phyloP scores from a whole-genome alignment of 495 filamentous ascomycete species.

The Penicillium goetzii region DNA sequence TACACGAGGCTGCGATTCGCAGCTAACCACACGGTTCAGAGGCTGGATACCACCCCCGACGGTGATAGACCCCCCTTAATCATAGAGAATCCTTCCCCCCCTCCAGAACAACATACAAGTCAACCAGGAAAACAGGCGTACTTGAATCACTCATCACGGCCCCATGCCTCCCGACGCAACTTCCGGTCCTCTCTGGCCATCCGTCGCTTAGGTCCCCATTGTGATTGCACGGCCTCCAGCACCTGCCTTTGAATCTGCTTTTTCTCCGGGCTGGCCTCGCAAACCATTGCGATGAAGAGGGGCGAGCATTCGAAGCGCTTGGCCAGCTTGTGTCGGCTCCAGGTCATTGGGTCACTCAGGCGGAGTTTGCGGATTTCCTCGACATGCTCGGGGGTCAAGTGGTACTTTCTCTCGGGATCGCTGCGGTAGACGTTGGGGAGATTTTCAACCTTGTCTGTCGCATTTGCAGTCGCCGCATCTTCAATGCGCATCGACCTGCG shows the following conservation, averaged over 20 bases:
- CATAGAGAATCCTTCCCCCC: background rate
- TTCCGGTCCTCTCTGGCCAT: conserved; percentile 74
- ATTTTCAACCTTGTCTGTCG: conserved; percentile 27
- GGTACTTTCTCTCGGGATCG: conserved; percentile 67
- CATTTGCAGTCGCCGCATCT: conserved; percentile 7
- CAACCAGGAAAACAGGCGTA: background rate
- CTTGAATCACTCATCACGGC: conserved; percentile 46
- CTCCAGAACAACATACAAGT: background rate
- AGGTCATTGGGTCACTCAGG: conserved; percentile 64
- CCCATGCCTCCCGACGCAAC: conserved; percentile 66
- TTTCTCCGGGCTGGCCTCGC: conserved; percentile 51
- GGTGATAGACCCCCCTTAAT: background rate
- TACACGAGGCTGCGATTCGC: conserved; percentile 18
- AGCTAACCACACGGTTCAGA: background rate
- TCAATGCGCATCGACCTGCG: conserved; percentile 60
- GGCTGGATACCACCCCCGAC: background rate
- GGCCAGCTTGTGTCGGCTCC: conserved; percentile 73
- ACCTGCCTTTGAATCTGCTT: conserved; percentile 56
- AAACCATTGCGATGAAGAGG: conserved; percentile 67
- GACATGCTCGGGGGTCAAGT: conserved; percentile 74
- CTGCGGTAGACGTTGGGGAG: conserved; percentile 62
- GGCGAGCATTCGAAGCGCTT: conserved; percentile 76
- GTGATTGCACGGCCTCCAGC: conserved; percentile 63
- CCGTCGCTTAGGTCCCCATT: conserved; percentile 73
- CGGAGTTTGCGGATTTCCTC: conserved; percentile 78